Evolutionary conservation across 108 stramenopile genomes (phyloP), one percentile per base, ranked within the genome.

Genomic region (Mediolabrus comicus): DNA sequence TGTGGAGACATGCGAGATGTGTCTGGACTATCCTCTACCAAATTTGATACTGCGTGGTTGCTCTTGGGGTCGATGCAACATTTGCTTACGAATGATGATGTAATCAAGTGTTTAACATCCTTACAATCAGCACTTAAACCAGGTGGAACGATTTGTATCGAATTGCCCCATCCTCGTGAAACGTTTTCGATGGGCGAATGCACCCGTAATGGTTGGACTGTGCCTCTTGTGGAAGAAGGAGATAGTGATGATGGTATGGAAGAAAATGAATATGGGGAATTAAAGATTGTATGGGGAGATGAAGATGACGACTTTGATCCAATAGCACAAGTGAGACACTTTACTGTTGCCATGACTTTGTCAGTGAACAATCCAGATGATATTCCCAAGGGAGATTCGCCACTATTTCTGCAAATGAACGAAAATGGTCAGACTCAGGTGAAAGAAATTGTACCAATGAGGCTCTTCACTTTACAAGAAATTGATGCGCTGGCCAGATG

Each of bases 111-210:
- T 38, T 84, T 94, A 17, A 33, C 64, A 32, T 85, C 78, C 8
- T 59, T 84, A 7, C 59, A 68, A 38, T 72, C 72, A 10, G 35
- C 59, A 16, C 53, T 94, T 28, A 19, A 43, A 30, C 56, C 71
- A 10, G 85, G 74, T 16, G 88, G 88, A 1, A 94, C 89, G 0
- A 62, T 89, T 8, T 74, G 89, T 62, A 39, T 94, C 26, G 92
- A 94, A 61, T 59, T 94, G 51, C 90, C 92, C 13, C 92, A 94
- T 77, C 92, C 92, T 53, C 64, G 87, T 57, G 92, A 94, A 73
- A 87, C 84, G 36, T 90, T 91, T 65, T 78, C 79, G 10, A 79
- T 89, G 85, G 86, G 90, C 4, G 92, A 88, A 70, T 89, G 87
- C 56, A 89, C 92, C 7, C 63, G 76, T 17, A 91, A 94, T 65